A percentile compares a stretch with the other conserved stretches of the same genome.
phyloP scores from a whole-genome alignment of 1,284 basidiomycete genomes.

The Abortiporus biennis region DNA sequence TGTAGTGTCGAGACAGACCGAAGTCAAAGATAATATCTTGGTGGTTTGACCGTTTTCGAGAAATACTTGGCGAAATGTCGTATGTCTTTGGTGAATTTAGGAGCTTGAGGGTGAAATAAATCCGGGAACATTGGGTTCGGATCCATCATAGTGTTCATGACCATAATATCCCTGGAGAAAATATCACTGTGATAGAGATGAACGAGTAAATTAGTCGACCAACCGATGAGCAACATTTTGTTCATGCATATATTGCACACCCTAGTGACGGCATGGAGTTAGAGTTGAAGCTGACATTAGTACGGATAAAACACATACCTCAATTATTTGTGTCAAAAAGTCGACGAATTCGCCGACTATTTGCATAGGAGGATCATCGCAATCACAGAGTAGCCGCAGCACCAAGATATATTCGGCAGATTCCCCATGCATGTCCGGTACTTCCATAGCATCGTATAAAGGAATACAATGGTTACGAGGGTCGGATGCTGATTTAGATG shows the following conservation, averaged over 20 bases:
- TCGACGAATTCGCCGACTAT: constrained; percentile 22
- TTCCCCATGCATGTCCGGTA: constrained; percentile 11
- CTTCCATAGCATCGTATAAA: constrained; percentile 18
- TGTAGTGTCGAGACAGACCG: too few species aligned
- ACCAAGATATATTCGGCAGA: constrained; percentile 20
- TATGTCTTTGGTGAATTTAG: constrained; percentile 12
- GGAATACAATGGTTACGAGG: constrained; percentile 22
- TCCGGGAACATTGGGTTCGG: constrained; percentile 22
- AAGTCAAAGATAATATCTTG: constrained; percentile 31
- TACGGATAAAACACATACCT: constrained; percentile 13
- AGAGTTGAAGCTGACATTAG: neutral
- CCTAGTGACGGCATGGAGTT: constrained; percentile 7
- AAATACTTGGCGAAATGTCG: constrained; percentile 18
- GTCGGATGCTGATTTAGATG: too few species aligned
- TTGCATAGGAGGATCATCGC: constrained; percentile 16
- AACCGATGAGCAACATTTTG: constrained; percentile 11
- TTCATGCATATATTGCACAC: constrained; percentile 14
- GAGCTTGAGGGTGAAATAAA: constrained; percentile 20
- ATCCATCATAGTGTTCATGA: constrained; percentile 40
- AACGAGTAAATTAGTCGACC: neutral
- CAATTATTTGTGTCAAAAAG: constrained; percentile 20
- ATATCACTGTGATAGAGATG: constrained; percentile 9
- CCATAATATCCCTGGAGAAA: too few species aligned
- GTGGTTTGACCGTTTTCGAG: constrained; percentile 23
- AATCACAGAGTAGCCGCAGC: constrained; percentile 19